Evolutionary conservation across 306 rosid species (phyloP).

Genomic region (Hippophae rhamnoides): DNA sequence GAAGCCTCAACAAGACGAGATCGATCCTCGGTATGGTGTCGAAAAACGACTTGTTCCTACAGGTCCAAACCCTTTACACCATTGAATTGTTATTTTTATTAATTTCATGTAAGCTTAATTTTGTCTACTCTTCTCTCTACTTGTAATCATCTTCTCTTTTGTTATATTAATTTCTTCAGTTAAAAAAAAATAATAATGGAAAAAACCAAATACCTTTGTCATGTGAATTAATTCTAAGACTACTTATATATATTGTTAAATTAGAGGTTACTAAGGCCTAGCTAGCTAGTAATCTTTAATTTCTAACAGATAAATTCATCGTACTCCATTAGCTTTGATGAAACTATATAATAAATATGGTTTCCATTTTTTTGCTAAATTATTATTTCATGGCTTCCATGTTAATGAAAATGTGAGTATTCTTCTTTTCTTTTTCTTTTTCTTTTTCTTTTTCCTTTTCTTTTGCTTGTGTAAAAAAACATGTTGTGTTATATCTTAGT

Average conservation of each 20-base stretch:
- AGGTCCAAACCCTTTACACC: conserved; percentile 99
- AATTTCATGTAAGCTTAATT: conserved; percentile 7
- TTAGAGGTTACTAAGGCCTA: not conserved
- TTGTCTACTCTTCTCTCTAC: conserved; percentile 13
- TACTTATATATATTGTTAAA: not conserved
- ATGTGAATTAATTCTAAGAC: conserved; percentile 16
- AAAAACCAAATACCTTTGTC: conserved; percentile 7
- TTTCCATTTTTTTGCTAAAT: no score
- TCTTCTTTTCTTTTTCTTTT: no score
- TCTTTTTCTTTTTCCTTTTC: no score
- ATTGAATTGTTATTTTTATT: conserved; percentile 26
- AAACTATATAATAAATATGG: no score
- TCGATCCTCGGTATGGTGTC: conserved; percentile 66
- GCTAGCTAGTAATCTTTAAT: not conserved
- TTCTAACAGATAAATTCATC: not conserved
- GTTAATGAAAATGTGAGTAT: no score
- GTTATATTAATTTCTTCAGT: not conserved
- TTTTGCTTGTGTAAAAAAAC: no score
- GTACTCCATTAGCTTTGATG: no score
- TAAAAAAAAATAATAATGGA: not conserved
- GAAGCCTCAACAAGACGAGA: conserved; percentile 13
- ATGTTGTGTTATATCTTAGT: not conserved
- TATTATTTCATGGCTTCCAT: no score
- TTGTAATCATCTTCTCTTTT: conserved; percentile 4
- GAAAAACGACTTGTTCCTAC: conserved; percentile 86